Evolutionary conservation across 2,329 filamentous ascomycete genomes (phyloP).

Genomic region (Orbilia brochopaga): DNA sequence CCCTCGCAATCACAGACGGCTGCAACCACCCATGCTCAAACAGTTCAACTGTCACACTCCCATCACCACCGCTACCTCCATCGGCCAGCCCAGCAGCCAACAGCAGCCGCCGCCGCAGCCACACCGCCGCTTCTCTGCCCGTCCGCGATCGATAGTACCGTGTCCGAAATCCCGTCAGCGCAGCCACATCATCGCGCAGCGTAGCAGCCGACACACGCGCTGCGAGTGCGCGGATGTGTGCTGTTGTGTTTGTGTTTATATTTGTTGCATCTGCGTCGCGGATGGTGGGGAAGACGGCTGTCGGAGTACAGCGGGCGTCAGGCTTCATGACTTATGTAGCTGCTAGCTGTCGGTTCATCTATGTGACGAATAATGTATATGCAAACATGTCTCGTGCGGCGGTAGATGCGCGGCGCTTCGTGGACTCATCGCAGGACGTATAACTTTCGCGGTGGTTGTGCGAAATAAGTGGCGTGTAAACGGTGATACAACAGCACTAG

Average conservation of each 20-base stretch:
- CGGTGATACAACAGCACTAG: too few relatives aligned
- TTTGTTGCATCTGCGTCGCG: background rate
- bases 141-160: conserved; percentile 29
- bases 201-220: background rate
- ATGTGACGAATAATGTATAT: too few relatives aligned
- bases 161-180: conserved; percentile 28
- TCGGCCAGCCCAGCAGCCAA: background rate
- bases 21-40: conserved; percentile 88
- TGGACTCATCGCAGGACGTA: too few relatives aligned
- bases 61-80: background rate
- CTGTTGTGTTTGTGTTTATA: background rate
- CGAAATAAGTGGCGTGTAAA: too few relatives aligned
- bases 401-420: too few relatives aligned
- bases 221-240: background rate
- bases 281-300: background rate
- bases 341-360: too few relatives aligned
- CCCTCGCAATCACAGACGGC: conserved; percentile 84
- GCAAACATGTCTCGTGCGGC: too few relatives aligned
- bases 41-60: conserved; percentile 59
- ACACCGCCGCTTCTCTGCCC: conserved; percentile 29
- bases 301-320: too few relatives aligned
- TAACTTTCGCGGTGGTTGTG: too few relatives aligned
- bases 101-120: conserved; percentile 16
- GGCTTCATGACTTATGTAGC: too few relatives aligned
- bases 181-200: conserved; percentile 11